phyloP scores from a whole-genome alignment of 108 stramenopile genomes.

The Pseudonitzschia multiseries region DNA sequence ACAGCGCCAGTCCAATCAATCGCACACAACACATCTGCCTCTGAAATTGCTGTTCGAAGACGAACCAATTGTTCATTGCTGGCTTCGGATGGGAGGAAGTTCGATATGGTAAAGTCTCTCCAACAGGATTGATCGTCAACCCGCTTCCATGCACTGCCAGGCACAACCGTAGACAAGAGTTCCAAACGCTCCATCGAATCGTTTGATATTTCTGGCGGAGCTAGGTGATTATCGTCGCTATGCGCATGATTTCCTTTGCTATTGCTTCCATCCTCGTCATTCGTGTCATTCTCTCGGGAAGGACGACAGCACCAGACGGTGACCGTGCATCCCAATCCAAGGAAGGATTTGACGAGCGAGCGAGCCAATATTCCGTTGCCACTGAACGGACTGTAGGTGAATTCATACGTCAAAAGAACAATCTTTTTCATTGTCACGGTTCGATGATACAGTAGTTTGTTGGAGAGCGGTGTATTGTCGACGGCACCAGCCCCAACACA shows the following conservation, averaged over 20 bases:
- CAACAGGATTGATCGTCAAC: slow-evolving; percentile 40
- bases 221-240: slow-evolving; percentile 1
- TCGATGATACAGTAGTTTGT: no score
- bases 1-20: slow-evolving; percentile 34
- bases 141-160: slow-evolving; percentile 33
- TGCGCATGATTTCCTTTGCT: neutral
- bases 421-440: neutral
- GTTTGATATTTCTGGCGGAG: slow-evolving; percentile 1
- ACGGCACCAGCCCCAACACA: no score
- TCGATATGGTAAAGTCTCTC: slow-evolving; percentile 31
- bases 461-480: no score
- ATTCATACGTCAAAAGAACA: slow-evolving; percentile 14
- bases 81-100: neutral
- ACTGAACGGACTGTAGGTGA: slow-evolving; percentile 29
- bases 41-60: neutral
- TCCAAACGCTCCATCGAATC: slow-evolving; percentile 13
- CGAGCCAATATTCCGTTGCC: slow-evolving; percentile 53
- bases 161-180: slow-evolving; percentile 29
- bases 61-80: neutral
- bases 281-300: neutral
- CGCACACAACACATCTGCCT: slow-evolving; percentile 15
- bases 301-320: slow-evolving; percentile 49
- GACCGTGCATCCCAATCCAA: slow-evolving; percentile 21
- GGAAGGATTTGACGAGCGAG: slow-evolving; percentile 36
- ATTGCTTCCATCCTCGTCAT: neutral